Evolutionary conservation across 139 green algal genomes (phyloP).

Genomic region (Chlamydomonas eustigma): DNA sequence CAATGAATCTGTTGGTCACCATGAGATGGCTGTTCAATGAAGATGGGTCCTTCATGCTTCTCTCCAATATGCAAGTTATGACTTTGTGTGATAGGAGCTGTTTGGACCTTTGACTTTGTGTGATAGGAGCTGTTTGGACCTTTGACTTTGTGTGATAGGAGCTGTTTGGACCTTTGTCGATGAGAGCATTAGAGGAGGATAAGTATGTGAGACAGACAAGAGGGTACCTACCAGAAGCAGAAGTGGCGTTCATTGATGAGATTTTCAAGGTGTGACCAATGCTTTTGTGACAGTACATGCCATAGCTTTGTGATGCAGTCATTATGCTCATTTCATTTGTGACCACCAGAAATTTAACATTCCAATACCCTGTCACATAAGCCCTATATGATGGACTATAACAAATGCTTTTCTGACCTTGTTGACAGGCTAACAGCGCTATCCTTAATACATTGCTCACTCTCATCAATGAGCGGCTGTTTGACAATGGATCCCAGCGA

Average conservation of each 20-base stretch:
- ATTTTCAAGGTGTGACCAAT: conserved; percentile 81
- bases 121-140: conserved; percentile 93
- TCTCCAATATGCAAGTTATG: too few relatives aligned
- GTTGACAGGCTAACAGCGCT: conserved; percentile 72
- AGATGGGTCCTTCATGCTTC: too few relatives aligned
- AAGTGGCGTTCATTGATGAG: conserved; percentile 86
- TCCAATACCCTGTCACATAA: too few relatives aligned
- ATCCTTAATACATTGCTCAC: conserved; percentile 95
- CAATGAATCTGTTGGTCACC: too few relatives aligned
- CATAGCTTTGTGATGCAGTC: too few relatives aligned
- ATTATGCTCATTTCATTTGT: too few relatives aligned
- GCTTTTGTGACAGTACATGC: conserved; percentile 74
- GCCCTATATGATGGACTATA: too few relatives aligned
- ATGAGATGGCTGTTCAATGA: too few relatives aligned
- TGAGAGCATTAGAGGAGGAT: conserved; percentile 86
- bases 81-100: too few relatives aligned
- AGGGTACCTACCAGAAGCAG: conserved; percentile 82
- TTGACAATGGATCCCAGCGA: conserved; percentile 84
- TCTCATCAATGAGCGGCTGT: conserved; percentile 91
- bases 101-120: conserved; percentile 68
- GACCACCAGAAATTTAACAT: too few relatives aligned
- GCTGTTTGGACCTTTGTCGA: conserved; percentile 88
- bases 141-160: conserved; percentile 90
- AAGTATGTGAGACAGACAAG: conserved; percentile 82
- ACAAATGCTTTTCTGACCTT: too few relatives aligned